Conservation (phyloP, 139 green algal species). For the Yamagishiella unicocca region DNA sequence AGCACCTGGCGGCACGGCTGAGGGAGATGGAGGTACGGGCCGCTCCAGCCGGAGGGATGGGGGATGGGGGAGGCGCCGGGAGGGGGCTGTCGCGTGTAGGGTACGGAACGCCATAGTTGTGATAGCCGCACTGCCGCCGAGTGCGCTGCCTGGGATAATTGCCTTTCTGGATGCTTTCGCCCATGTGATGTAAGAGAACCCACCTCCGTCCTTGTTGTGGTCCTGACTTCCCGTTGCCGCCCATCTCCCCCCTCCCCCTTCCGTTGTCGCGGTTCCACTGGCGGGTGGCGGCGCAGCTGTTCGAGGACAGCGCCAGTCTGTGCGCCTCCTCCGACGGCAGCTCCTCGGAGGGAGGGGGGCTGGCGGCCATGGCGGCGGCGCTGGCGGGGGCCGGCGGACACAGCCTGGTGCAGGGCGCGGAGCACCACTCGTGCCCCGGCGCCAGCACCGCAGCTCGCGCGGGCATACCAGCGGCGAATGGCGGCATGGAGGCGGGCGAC, state of each 20-base stretch:
- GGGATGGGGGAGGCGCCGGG: background rate
- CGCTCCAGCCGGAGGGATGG: too few species aligned
- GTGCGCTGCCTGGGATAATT: too few species aligned
- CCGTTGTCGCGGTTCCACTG: too few species aligned
- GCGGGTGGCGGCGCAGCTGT: background rate
- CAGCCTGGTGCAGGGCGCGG: background rate
- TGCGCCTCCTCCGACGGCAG: background rate
- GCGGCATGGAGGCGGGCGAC: too few species aligned
- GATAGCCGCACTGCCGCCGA: too few species aligned
- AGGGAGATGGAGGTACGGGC: conserved; percentile 8
- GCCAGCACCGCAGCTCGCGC: background rate
- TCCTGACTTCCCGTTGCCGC: too few species aligned
- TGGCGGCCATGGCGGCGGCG: background rate
- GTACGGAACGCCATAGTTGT: too few species aligned
- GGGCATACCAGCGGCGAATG: background rate
- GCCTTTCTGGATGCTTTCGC: too few species aligned
- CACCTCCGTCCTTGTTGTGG: too few species aligned
- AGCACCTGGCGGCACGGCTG: background rate
- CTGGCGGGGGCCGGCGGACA: background rate
- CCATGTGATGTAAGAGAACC: too few species aligned
- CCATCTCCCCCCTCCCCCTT: too few species aligned
- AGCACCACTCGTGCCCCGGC: background rate
- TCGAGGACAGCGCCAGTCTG: background rate
- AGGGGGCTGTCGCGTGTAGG: too few species aligned
- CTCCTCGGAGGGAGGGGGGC: background rate